Percentiles rank a stretch among this genome's conserved stretches.
Conservation (phyloP, 345 rosid species). For the Punica granatum region DNA sequence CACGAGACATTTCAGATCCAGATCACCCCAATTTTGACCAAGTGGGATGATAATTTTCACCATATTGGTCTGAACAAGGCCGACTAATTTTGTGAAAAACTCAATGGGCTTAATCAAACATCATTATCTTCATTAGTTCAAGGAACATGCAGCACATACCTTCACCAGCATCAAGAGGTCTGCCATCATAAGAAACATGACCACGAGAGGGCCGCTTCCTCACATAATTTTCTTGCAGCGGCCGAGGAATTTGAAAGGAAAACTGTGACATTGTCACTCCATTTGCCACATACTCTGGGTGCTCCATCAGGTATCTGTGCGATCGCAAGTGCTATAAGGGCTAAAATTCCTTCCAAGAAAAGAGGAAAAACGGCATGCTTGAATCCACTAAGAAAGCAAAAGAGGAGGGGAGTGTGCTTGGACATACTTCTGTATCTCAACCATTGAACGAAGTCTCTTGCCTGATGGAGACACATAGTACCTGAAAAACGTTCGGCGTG, state of each 20-base stretch:
- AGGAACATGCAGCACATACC: conserved; percentile 5
- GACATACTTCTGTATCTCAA: conserved; percentile 74
- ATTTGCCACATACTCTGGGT: conserved; percentile 15
- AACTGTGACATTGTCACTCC: conserved; percentile 16
- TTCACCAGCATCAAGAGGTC: conserved; percentile 10
- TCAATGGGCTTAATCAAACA: background rate
- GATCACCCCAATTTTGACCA: background rate
- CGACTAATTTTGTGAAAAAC: background rate
- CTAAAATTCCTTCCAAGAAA: background rate
- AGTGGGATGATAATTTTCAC: background rate
- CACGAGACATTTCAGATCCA: background rate
- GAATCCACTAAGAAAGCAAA: background rate
- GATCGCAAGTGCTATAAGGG: background rate
- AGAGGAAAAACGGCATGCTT: background rate
- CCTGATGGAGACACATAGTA: conserved; percentile 84
- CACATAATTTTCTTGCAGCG: conserved; percentile 18
- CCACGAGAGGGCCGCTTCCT: conserved; percentile 17
- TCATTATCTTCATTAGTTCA: background rate
- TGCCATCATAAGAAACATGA: conserved; percentile 8
- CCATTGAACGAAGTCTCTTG: conserved; percentile 80
- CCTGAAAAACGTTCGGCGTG: conserved; percentile 27
- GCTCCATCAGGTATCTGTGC: conserved; percentile 18
- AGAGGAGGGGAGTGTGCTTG: background rate
- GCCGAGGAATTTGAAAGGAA: conserved; percentile 24
- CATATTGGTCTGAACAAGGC: no score